A percentile compares a stretch with the other conserved stretches of the same genome.
Conservation (phyloP, 2,329 filamentous ascomycete genomes). For the Ophiocordyceps polyrhachis-furcata region DNA sequence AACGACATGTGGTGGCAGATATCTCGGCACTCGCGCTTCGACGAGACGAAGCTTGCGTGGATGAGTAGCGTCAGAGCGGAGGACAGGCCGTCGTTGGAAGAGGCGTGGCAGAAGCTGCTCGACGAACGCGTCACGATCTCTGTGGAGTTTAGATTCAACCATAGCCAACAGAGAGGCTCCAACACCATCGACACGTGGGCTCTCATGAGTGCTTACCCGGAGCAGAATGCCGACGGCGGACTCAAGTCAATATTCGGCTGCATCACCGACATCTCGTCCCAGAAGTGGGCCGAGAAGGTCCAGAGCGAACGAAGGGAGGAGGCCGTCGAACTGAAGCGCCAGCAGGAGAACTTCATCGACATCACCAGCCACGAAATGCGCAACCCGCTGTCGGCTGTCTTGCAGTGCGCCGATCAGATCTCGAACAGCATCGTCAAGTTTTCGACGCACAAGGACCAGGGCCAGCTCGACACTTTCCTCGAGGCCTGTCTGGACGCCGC, state of each 20-base stretch:
- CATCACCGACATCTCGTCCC: slow-evolving; percentile 69
- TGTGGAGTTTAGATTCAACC: slow-evolving; percentile 59
- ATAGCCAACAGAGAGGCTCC: slow-evolving; percentile 40
- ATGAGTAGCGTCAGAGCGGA: slow-evolving; percentile 53
- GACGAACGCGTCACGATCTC: slow-evolving; percentile 44
- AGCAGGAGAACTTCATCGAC: slow-evolving; percentile 55
- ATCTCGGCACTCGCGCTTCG: slow-evolving; percentile 42
- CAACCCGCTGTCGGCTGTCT: slow-evolving; percentile 54
- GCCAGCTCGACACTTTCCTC: slow-evolving; percentile 28
- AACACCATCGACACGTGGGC: slow-evolving; percentile 55
- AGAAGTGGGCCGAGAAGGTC: slow-evolving; percentile 69
- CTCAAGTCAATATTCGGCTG: slow-evolving; percentile 63
- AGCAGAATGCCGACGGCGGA: slow-evolving; percentile 42
- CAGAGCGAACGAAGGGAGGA: slow-evolving; percentile 64
- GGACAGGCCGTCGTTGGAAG: slow-evolving; percentile 38
- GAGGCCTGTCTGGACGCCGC: slow-evolving; percentile 50
- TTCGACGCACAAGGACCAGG: slow-evolving; percentile 15
- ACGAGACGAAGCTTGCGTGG: slow-evolving; percentile 44
- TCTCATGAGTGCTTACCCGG: slow-evolving; percentile 57
- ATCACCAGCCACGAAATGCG: slow-evolving; percentile 62
- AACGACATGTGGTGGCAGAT: slow-evolving; percentile 68
- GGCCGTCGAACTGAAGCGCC: slow-evolving; percentile 60
- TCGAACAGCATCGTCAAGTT: slow-evolving; percentile 27
- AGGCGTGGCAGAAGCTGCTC: slow-evolving; percentile 44
- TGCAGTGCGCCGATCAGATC: slow-evolving; percentile 64